These are phyloP conservation scores for Angomonas deanei DNA, from an alignment of 208 protist species.

Conservation along the genomic window DNA sequence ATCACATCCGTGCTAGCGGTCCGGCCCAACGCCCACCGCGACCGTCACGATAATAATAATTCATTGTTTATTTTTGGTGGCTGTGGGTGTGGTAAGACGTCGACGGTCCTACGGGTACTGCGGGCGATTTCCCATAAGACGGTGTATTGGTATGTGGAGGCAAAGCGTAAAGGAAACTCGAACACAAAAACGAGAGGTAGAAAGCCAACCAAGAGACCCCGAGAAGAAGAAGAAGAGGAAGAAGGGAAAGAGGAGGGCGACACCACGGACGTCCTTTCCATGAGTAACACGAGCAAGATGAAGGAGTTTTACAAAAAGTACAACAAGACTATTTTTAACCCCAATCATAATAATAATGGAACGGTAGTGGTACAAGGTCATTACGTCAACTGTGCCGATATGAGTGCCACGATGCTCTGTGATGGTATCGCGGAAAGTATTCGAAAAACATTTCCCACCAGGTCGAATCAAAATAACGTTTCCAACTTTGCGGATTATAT, in stretches of 20 bases:
- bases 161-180: not conserved
- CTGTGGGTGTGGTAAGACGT: constrained; percentile 82
- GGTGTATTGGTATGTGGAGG: constrained; percentile 43
- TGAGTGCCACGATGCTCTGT: constrained; percentile 33
- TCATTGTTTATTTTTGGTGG: constrained; percentile 80
- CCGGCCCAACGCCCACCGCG: not conserved
- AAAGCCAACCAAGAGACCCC: not conserved
- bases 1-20: too few species aligned
- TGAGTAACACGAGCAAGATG: too few species aligned
- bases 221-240: not conserved
- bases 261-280: not conserved
- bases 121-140: constrained; percentile 40
- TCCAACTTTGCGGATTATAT: not conserved
- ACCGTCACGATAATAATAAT: not conserved
- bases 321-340: too few species aligned
- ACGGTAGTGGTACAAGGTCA: constrained; percentile 43
- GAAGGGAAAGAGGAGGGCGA: not conserved
- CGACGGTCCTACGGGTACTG: constrained; percentile 64
- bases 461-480: not conserved
- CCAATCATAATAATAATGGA: constrained; percentile 5
- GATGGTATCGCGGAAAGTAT: constrained; percentile 42
- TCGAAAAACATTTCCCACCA: not conserved
- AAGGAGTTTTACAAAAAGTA: too few species aligned
- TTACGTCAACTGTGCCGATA: constrained; percentile 81
- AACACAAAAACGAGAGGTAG: not conserved